Base-by-base conservation (phyloP, 2,329 filamentous ascomycete species). In the Alternaria sp. region DNA sequence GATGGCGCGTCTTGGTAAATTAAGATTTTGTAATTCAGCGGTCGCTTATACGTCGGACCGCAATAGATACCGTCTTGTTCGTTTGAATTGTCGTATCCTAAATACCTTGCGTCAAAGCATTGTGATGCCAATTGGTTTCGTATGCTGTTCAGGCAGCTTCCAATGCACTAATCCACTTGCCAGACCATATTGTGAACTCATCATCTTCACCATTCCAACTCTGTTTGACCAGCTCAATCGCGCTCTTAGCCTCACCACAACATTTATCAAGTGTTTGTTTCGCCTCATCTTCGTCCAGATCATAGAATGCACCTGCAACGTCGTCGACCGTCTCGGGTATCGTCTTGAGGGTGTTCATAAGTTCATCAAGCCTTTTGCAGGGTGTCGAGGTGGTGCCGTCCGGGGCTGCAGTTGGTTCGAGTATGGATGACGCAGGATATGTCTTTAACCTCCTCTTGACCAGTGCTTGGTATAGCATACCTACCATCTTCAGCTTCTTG, bases 151-250 rank as follows among this genome's bases (percentile, higher is more conserved):
- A 51, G 16, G 38, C 48, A 32, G 80, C 78, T 22, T 80, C 77
- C 55, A 84, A 66, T 24, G 82, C 81, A 47, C 77, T 79, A 38
- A 76, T 60, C 85, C 85, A 88, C 51, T 85, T 87, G 49, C 81
- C 82, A n/a, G 85, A 87, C 93, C 93, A 96, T 16, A 86, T 82
- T 0, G 89, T 90, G 72, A 96, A 96, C 70, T 90, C 91, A 70
- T 97, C 93, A 18, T 86, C 83, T 47, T 85, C 78, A 0, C 85
- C 89, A 3, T 85, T 79, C 91, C 91, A 94, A 20, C 84, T 82
- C 59, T 82, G 80, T 51, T 81, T 80, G 12, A 92, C 77, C 48
- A 89, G 72, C 57, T 86, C 83, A 0, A 85, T 83, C 0, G 84
- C 85, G 0, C 78, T 80, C 65, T 86, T 85, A 0, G 90, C 88